A percentile compares a stretch with the other conserved stretches of the same genome.
phyloP scores from a whole-genome alignment of 345 rosid species.

The Salix viminalis region DNA sequence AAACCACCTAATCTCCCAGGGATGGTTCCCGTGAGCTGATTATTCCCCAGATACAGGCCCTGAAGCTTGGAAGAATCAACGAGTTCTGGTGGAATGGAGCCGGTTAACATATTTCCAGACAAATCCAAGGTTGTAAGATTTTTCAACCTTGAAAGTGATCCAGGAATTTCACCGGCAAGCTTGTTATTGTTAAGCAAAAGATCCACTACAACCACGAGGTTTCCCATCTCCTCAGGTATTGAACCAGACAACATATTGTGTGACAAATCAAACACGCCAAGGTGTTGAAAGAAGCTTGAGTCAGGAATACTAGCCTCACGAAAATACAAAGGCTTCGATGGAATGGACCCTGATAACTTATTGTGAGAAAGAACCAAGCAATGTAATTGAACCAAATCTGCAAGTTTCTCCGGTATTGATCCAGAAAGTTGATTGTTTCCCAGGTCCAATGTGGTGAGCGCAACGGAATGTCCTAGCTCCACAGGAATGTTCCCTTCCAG shows the following conservation, averaged over 20 bases:
- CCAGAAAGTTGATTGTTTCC: conserved; percentile 74
- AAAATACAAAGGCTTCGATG: conserved; percentile 58
- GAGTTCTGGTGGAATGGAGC: conserved; percentile 58
- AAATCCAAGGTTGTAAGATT: conserved; percentile 78
- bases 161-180: conserved; percentile 71
- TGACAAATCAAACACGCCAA: conserved; percentile 45
- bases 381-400: conserved; percentile 63
- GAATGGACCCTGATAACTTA: conserved; percentile 68
- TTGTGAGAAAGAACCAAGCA: conserved; percentile 81
- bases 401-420: conserved; percentile 52
- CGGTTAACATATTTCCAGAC: conserved; percentile 57
- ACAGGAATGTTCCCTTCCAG: conserved; percentile 60
- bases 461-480: conserved; percentile 62
- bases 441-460: conserved; percentile 69
- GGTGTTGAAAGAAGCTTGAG: conserved; percentile 79
- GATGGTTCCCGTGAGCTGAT: conserved; percentile 60
- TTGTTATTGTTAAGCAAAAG: conserved; percentile 59
- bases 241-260: conserved; percentile 62
- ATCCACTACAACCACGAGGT: conserved; percentile 62
- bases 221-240: conserved; percentile 68
- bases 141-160: conserved; percentile 52
- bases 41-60: conserved; percentile 70
- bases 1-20: conserved; percentile 64
- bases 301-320: conserved; percentile 61
- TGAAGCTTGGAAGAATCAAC: conserved; percentile 67